Evolutionary conservation across 306 rosid species (phyloP).

Genomic region (Trichosanthes cucumerina): DNA sequence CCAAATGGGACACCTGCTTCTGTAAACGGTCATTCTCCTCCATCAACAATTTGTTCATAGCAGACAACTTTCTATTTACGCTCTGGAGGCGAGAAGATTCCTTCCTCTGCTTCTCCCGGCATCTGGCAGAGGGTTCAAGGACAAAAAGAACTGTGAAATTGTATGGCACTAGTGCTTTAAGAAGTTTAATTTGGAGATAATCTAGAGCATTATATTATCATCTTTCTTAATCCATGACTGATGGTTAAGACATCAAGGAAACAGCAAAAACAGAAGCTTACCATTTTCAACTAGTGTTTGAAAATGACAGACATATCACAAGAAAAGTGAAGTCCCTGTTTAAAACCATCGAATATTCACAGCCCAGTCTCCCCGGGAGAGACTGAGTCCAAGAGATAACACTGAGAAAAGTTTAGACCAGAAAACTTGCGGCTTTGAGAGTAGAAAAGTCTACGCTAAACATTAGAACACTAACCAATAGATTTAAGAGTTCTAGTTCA

Average conservation of each 20-base stretch:
- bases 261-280: neutral
- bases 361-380: neutral
- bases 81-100: slow-evolving; percentile 89
- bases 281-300: neutral
- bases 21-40: slow-evolving; percentile 97
- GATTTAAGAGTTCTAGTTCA: neutral
- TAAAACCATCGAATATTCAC: neutral
- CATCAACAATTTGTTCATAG: slow-evolving; percentile 90
- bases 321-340: neutral
- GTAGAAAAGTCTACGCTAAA: neutral
- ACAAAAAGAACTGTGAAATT: neutral
- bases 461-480: neutral
- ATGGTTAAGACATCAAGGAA: neutral
- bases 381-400: neutral
- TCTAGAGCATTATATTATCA: neutral
- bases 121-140: slow-evolving; percentile 26
- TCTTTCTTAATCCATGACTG: neutral
- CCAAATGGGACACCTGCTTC: slow-evolving; percentile 95
- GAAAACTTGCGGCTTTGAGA: neutral
- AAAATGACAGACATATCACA: neutral
- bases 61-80: slow-evolving; percentile 72
- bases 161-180: neutral
- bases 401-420: neutral
- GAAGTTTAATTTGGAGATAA: neutral
- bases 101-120: slow-evolving; percentile 97